Base-by-base conservation (phyloP, 2,329 filamentous ascomycete genomes). In the Fusarium virguliforme region DNA sequence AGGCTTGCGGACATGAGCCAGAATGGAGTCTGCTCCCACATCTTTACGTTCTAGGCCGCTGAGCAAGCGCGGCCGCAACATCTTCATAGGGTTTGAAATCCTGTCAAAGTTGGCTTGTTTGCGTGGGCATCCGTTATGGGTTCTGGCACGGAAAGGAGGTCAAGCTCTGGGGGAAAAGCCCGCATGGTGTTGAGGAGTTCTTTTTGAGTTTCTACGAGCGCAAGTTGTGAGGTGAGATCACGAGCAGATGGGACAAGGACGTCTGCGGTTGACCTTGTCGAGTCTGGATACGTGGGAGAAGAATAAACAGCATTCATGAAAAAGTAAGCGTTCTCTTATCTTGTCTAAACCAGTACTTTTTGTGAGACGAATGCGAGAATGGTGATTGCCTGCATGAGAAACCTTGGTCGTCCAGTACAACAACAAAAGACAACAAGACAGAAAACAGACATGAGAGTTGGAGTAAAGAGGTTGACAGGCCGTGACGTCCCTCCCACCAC, bases 401-500 rank as follows among this genome's bases (percentile, higher is more conserved):
- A 67, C 72, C 70, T 72, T 75, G 72, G 68, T 76, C 71, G 66
- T 75, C 66, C 57, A 68, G 60, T 69, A 62, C 61, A 66, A 71
- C 58, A 40, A 63, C 53, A 54, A 59, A 71, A 71, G 55, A 70
- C 67, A 71, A 34, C 68, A 68, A 71, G 68, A 71, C 64, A 68
- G 57, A 68, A 68, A 68, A 71, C 41, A 46, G 60, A 57, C 53
- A 28, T 61, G 40, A 71, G 56, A 70, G 46, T 57, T 41, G 62
- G 68, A 67, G 74, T 60, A 69, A 72, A 67, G 73, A 73, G 59
- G 71, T 71, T 59, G 79, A 83, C 79, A 75, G 77, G 81, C 81
- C 82, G 83, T 84, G 85, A 85, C 88, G 88, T 90, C 88, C 86
- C 88, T 90, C 86, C 86, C 86, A 87, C 84, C 86, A 86, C 82